Base-by-base conservation (phyloP, 2,329 filamentous ascomycete genomes). In the Macrophomina phaseolina region DNA sequence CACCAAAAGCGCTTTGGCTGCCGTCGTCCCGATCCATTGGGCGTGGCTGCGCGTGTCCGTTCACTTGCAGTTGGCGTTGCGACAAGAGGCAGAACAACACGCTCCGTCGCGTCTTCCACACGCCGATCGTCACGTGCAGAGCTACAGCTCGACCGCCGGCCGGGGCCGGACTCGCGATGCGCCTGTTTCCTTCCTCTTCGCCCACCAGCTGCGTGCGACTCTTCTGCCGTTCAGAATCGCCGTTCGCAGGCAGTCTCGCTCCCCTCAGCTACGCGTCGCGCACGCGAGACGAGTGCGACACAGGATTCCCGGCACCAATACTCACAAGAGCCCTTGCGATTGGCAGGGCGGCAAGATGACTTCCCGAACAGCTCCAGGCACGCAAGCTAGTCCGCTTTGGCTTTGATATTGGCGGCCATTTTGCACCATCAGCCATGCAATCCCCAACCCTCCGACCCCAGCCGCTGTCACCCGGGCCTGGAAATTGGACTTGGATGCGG, bases 101-200 rank as follows among this genome's bases (percentile, higher is more conserved):
- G 51, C 51, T 65, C 52, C 36, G 38, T 49, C 53, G 46, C 38
- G 63, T 48, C 63, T 45, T 52, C 30, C 46, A 23, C 34, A 16
- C 51, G 63, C 52, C 52, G 63, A 56, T 56, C 63, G 49, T 65
- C 63, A 65, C 63, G 63, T 65, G 63, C 63, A 38, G 23, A 28
- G 52, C 40, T 49, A 32, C 18, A 23, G 32, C 52, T 23, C 9
- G 32, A 30, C 16, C 30, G 49, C 14, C 14, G 9, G 16, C 32
- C 52, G 9, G 32, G 11, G 16, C 58, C 28, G 34, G 56, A 48
- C 56, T 60, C 56, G 56, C 40, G 4, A 23, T 28, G 28, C n/a
- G 28, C n/a, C 52, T n/a, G 5, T 36, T 36, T 23, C 6, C 36
- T 7, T 40, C 55, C 4, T 28, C 56, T 5, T 12, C 56, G 40